Evolutionary conservation across 2,329 filamentous ascomycete genomes (phyloP).

Genomic region (Aspergillus fumigatiaffinis): DNA sequence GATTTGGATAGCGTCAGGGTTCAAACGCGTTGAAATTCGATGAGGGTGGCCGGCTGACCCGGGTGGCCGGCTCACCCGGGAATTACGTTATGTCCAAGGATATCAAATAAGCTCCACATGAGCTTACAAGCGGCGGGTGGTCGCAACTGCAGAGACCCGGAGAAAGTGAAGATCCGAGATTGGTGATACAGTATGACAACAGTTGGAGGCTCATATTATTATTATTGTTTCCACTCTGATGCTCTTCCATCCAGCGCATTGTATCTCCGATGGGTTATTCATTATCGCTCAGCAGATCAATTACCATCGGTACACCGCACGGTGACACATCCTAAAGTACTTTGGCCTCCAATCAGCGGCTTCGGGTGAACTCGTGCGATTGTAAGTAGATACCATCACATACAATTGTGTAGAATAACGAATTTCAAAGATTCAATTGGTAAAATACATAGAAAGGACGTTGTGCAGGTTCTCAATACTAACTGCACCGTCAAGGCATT

Average conservation of each 20-base stretch:
- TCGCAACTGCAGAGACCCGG: conserved; percentile 12
- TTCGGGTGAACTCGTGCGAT: background rate
- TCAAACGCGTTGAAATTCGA: too few relatives aligned
- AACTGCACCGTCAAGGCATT: background rate
- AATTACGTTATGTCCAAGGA: background rate
- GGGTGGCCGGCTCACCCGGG: too few relatives aligned
- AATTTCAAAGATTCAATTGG: background rate
- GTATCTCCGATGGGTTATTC: background rate
- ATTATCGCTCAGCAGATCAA: background rate
- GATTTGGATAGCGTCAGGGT: too few relatives aligned
- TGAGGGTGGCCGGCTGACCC: too few relatives aligned
- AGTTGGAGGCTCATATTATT: background rate
- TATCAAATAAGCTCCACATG: conserved; percentile 17
- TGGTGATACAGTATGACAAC: background rate
- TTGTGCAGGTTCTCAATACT: background rate
- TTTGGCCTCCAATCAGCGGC: background rate
- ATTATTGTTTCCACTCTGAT: background rate
- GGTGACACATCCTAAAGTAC: background rate
- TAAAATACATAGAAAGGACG: background rate
- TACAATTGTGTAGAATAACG: background rate
- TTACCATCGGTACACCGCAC: background rate
- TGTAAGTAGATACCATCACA: background rate
- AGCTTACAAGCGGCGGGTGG: conserved; percentile 11
- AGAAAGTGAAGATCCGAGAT: conserved; percentile 21
- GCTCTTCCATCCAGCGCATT: background rate